Conservation (phyloP, 2,329 filamentous ascomycete species). For the Aspergillus sp. region DNA sequence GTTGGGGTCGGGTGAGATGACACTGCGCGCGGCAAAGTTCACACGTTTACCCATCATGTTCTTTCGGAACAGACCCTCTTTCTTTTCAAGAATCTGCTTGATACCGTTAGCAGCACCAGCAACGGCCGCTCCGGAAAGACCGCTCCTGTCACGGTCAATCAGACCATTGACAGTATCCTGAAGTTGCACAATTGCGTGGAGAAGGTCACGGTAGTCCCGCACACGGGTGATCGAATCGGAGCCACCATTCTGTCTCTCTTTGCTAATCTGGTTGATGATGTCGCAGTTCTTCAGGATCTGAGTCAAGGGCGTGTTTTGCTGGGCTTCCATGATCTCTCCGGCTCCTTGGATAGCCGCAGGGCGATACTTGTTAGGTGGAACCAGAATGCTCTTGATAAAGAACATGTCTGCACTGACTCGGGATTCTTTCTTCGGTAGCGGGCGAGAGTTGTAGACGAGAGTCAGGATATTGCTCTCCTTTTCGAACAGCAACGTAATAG, state of each 20-base stretch:
- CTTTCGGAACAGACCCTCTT: constrained; percentile 95
- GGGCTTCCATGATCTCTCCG: constrained; percentile 78
- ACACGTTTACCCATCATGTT: constrained; percentile 99
- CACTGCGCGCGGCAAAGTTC: constrained; percentile 94
- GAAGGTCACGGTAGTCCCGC: constrained; percentile 70
- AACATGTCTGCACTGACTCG: constrained; percentile 83
- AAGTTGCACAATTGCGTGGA: constrained; percentile 76
- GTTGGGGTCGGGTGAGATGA: constrained; percentile 97
- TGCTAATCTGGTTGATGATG: constrained; percentile 69
- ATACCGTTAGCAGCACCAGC: constrained; percentile 86
- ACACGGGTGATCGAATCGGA: constrained; percentile 46
- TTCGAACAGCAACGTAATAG: constrained; percentile 75
- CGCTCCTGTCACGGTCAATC: constrained; percentile 85
- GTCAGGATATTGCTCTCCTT: constrained; percentile 81
- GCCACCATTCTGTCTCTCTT: constrained; percentile 59
- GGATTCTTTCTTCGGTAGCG: constrained; percentile 55
- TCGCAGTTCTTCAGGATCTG: constrained; percentile 74
- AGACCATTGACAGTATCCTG: constrained; percentile 91
- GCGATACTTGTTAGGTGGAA: constrained; percentile 88
- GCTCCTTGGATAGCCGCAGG: constrained; percentile 81
- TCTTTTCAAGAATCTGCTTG: constrained; percentile 97
- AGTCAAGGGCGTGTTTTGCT: constrained; percentile 86
- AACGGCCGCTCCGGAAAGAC: constrained; percentile 72
- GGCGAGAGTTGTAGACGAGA: constrained; percentile 79
- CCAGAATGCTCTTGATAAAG: constrained; percentile 80